Evolutionary conservation across 192 early-diverging fungal species (phyloP).

Genomic region (Dimargaris cristalligena): DNA sequence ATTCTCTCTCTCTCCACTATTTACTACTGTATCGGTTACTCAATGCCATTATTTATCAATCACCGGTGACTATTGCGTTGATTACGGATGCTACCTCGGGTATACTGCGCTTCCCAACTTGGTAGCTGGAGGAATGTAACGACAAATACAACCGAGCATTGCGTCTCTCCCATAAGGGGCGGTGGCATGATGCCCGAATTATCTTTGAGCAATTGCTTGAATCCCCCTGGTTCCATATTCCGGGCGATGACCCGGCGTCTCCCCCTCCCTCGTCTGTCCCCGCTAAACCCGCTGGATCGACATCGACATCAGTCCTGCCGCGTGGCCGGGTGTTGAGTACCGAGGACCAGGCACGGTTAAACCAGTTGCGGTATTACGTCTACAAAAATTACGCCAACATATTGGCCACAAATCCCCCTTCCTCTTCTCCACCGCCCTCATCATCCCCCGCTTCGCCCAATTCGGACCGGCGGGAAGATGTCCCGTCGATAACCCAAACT

Average conservation of each 20-base stretch:
- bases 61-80: neutral
- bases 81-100: neutral
- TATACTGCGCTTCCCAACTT: neutral
- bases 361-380: neutral
- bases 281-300: neutral
- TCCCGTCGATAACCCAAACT: neutral
- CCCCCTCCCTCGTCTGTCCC: too few relatives aligned
- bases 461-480: neutral
- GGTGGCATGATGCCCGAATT: neutral
- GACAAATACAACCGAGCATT: conserved; percentile 9
- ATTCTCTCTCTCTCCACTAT: too few relatives aligned
- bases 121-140: conserved; percentile 3
- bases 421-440: neutral
- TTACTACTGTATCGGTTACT: neutral
- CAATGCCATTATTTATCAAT: neutral
- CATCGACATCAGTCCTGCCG: neutral
- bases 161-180: neutral
- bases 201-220: conserved; percentile 3
- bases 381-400: neutral
- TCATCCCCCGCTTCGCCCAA: too few relatives aligned
- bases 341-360: neutral
- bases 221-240: too few relatives aligned
- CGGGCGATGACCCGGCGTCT: neutral
- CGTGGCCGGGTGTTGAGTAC: neutral
- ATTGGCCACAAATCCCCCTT: neutral